These are phyloP conservation scores for Diversispora epigaea DNA, from an alignment of 192 early-diverging fungal species.

Conservation along the genomic window DNA sequence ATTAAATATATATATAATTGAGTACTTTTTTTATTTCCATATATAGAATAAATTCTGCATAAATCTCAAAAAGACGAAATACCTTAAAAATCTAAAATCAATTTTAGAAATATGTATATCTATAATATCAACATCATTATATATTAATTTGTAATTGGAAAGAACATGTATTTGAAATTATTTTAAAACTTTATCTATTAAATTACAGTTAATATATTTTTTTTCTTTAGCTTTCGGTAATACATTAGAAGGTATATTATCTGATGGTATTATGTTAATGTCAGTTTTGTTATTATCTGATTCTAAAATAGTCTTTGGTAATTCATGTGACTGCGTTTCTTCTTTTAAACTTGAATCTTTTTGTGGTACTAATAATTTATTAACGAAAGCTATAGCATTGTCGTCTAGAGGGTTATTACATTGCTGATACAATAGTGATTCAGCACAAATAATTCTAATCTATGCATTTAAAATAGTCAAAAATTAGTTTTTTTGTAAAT, in stretches of 20 bases:
- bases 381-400: neutral
- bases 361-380: neutral
- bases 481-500: neutral
- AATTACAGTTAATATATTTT: conserved; percentile 20
- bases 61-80: too few relatives aligned
- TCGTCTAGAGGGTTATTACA: neutral
- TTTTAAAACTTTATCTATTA: conserved; percentile 14
- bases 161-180: neutral
- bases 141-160: conserved; percentile 4
- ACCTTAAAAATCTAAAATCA: too few relatives aligned
- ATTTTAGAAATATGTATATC: too few relatives aligned
- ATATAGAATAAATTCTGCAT: too few relatives aligned
- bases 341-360: too few relatives aligned
- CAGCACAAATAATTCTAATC: neutral
- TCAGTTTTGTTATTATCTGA: conserved; percentile 3
- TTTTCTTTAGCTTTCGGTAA: neutral
- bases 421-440: neutral
- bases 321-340: neutral
- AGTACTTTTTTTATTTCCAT: too few relatives aligned
- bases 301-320: neutral
- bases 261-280: neutral
- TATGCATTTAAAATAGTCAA: neutral
- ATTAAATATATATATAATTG: too few relatives aligned
- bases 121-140: neutral
- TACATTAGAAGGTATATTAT: neutral